phyloP scores from a whole-genome alignment of 192 early-diverging fungal species.

The Diversispora eburnea region DNA sequence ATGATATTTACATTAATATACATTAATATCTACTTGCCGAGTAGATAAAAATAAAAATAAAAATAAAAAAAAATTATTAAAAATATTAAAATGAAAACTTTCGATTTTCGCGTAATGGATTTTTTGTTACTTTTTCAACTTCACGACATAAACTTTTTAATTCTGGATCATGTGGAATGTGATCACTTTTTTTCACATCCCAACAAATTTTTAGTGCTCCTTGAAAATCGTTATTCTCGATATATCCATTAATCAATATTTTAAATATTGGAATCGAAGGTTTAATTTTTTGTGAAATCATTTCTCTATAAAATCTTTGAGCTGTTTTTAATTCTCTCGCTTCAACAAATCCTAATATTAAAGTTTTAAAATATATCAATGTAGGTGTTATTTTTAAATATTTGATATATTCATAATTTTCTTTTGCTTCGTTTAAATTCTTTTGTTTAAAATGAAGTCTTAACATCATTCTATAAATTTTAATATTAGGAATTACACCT shows the following conservation, averaged over 20 bases:
- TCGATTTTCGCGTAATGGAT: not conserved
- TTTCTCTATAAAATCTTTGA: not conserved
- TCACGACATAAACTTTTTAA: conserved; percentile 11
- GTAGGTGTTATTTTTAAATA: not conserved
- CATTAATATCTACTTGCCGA: too few species aligned
- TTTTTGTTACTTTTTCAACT: not conserved
- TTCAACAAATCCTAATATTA: conserved; percentile 15
- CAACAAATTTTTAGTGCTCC: conserved; percentile 12
- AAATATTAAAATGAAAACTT: not conserved
- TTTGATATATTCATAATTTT: conserved; percentile 10
- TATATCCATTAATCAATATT: conserved; percentile 5
- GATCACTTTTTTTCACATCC: conserved; percentile 1
- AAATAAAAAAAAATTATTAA: not conserved
- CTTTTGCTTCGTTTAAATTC: conserved; percentile 1
- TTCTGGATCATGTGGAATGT: not conserved
- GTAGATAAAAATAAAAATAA: too few species aligned
- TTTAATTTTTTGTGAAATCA: not conserved
- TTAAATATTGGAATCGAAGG: not conserved
- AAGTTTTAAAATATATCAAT: not conserved
- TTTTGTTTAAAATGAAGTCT: not conserved
- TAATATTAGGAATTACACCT: not conserved
- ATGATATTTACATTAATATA: too few species aligned
- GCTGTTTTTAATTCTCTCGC: conserved; percentile 1
- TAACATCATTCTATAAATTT: conserved; percentile 16
- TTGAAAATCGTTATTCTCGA: not conserved